A percentile compares a stretch with the other conserved stretches of the same genome.
phyloP scores from a whole-genome alignment of 2,329 filamentous ascomycete species.

The Rhynchosporium graminicola region DNA sequence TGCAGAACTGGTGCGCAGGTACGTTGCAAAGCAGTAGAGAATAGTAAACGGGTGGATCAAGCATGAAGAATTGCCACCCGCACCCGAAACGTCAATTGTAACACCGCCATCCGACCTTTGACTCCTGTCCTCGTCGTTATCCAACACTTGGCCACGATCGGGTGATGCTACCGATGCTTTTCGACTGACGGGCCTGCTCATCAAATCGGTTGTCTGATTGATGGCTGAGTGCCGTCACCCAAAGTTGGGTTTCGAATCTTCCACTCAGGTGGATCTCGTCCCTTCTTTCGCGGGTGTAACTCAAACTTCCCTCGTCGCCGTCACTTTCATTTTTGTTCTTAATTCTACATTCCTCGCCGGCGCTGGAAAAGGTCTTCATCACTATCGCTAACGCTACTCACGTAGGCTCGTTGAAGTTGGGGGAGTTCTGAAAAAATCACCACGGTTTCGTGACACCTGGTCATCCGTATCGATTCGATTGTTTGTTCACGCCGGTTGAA shows the following conservation, averaged over 20 bases:
- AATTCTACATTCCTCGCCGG: conserved; percentile 14
- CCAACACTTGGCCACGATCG: background rate
- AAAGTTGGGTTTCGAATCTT: conserved; percentile 26
- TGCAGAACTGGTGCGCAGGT: conserved; percentile 5
- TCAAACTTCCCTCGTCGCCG: conserved; percentile 11
- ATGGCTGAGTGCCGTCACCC: conserved; percentile 18
- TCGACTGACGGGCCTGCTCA: conserved; percentile 9
- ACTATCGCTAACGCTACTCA: conserved; percentile 22
- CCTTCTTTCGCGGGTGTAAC: background rate
- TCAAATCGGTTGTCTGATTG: conserved; percentile 18
- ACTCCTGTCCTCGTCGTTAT: conserved; percentile 11
- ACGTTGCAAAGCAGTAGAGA: conserved; percentile 1
- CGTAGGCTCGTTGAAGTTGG: conserved; percentile 21
- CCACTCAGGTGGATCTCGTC: conserved; percentile 11
- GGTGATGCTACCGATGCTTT: conserved; percentile 14
- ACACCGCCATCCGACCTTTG: conserved; percentile 31
- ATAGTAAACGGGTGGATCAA: conserved; percentile 20
- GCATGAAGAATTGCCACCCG: conserved; percentile 36
- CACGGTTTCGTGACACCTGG: conserved; percentile 14
- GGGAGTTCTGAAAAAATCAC: conserved; percentile 6
- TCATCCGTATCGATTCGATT: conserved; percentile 23
- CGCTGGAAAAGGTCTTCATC: conserved; percentile 24
- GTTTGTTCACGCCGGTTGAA: conserved; percentile 17
- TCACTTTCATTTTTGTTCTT: conserved; percentile 4
- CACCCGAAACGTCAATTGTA: conserved; percentile 40